A percentile compares a stretch with the other conserved stretches of the same genome.
Evolutionary conservation across 2,329 filamentous ascomycete genomes (phyloP).

Genomic region (Exophiala oligosperma): DNA sequence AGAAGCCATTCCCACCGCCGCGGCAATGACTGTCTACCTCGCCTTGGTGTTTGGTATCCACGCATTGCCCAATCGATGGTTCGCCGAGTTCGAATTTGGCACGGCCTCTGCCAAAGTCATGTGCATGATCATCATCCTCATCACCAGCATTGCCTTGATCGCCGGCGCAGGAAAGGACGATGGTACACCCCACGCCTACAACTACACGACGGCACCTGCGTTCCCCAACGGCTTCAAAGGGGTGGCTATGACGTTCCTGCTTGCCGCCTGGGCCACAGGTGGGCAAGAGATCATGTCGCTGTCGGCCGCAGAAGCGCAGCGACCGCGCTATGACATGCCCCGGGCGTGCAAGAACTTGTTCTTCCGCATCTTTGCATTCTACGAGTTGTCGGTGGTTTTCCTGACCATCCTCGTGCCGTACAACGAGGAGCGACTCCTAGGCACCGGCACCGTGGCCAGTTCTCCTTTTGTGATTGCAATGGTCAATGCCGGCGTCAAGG

Average conservation of each 20-base stretch:
- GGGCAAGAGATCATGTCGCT: conserved; percentile 54
- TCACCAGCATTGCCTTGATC: conserved; percentile 34
- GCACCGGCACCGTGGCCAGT: conserved; percentile 45
- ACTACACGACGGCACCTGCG: conserved; percentile 26
- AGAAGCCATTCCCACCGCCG: conserved; percentile 36
- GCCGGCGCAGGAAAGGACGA: conserved; percentile 33
- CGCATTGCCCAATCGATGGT: conserved; percentile 45
- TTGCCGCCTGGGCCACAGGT: conserved; percentile 38
- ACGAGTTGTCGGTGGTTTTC: conserved; percentile 55
- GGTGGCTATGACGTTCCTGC: conserved; percentile 36
- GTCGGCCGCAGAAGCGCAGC: conserved; percentile 54
- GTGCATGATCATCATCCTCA: conserved; percentile 36
- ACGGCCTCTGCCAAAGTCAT: conserved; percentile 34
- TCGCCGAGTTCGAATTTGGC: conserved; percentile 15
- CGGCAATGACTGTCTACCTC: conserved; percentile 34
- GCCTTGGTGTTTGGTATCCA: conserved; percentile 49
- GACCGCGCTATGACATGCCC: conserved; percentile 53
- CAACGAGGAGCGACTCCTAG: conserved; percentile 53
- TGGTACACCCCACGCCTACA: not conserved
- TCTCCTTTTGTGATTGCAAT: conserved; percentile 95
- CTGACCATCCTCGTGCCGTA: conserved; percentile 61
- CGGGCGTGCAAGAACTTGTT: conserved; percentile 54
- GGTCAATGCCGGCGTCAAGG: conserved; percentile 74
- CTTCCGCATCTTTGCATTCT: conserved; percentile 56
- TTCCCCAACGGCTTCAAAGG: conserved; percentile 38